Conservation (phyloP, 345 rosid genomes). For the Populus davidiana region DNA sequence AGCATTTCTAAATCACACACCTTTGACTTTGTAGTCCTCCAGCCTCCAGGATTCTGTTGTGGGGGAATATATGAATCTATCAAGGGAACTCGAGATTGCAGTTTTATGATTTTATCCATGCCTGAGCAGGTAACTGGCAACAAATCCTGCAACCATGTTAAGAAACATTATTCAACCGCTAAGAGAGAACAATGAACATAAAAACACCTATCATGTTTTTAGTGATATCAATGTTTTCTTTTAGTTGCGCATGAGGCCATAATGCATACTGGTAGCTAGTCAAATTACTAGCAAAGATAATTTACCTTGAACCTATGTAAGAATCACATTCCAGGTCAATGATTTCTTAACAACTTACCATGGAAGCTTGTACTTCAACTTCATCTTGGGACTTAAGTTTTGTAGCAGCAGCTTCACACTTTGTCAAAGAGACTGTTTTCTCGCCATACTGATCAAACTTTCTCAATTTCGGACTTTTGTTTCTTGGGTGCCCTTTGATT, state of each 20-base stretch:
- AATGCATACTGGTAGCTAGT: not conserved
- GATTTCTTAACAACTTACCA: constrained; percentile 33
- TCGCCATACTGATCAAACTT: constrained; percentile 31
- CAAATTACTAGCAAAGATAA: not conserved
- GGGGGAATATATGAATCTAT: constrained; percentile 56
- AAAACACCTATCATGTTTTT: not conserved
- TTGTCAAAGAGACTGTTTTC: constrained; percentile 22
- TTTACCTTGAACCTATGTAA: constrained; percentile 58
- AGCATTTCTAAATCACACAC: constrained; percentile 24
- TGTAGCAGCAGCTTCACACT: constrained; percentile 26
- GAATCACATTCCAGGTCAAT: constrained; percentile 51
- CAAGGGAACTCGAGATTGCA: constrained; percentile 45
- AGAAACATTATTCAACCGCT: not conserved
- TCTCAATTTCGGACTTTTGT: constrained; percentile 34
- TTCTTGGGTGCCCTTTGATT: constrained; percentile 25
- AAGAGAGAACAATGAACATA: not conserved
- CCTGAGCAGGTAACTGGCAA: constrained; percentile 11
- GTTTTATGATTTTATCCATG: constrained; percentile 35
- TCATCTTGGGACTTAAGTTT: constrained; percentile 29
- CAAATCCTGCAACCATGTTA: constrained; percentile 32
- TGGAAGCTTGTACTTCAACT: constrained; percentile 28
- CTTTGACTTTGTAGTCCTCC: constrained; percentile 87
- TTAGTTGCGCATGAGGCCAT: not conserved
- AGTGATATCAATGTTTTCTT: not conserved
- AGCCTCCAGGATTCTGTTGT: constrained; percentile 48